Evolutionary conservation across 495 filamentous ascomycete species (phyloP).

Genomic region (Penicillium argentinense): DNA sequence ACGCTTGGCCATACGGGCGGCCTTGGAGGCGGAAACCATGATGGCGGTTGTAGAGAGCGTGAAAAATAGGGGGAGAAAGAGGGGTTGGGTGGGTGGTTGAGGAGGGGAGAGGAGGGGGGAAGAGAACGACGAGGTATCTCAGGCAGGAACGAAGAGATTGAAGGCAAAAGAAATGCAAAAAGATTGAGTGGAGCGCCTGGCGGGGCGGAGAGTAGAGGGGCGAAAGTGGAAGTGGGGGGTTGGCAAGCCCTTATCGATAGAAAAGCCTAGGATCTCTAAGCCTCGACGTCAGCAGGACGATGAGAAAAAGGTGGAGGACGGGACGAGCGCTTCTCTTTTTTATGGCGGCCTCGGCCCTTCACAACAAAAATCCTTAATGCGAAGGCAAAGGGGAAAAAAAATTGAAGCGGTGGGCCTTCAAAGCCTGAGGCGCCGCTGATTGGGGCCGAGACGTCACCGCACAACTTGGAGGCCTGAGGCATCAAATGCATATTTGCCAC

Average conservation of each 20-base stretch:
- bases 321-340: too few species aligned
- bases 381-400: slow-evolving; percentile 23
- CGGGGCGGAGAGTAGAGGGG: slow-evolving; percentile 42
- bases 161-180: slow-evolving; percentile 39
- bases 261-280: slow-evolving; percentile 20
- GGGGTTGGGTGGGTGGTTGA: slow-evolving; percentile 3
- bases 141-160: slow-evolving; percentile 30
- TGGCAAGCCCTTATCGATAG: slow-evolving; percentile 47
- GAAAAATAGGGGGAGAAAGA: slow-evolving; percentile 4
- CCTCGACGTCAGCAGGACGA: slow-evolving; percentile 7
- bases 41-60: slow-evolving; percentile 26
- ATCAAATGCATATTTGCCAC: slow-evolving; percentile 1
- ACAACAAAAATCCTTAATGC: not conserved
- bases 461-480: slow-evolving; percentile 2
- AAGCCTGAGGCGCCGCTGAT: slow-evolving; percentile 26
- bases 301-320: slow-evolving; percentile 10
- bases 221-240: slow-evolving; percentile 33
- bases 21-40: slow-evolving; percentile 91
- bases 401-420: slow-evolving; percentile 30
- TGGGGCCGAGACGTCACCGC: slow-evolving; percentile 32
- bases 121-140: slow-evolving; percentile 10
- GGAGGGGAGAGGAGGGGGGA: slow-evolving; percentile 10
- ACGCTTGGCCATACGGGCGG: slow-evolving; percentile 94
- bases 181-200: slow-evolving; percentile 44
- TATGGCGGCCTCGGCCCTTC: too few species aligned